Conservation (phyloP, 345 rosid genomes). For the Ceriops decandra region DNA sequence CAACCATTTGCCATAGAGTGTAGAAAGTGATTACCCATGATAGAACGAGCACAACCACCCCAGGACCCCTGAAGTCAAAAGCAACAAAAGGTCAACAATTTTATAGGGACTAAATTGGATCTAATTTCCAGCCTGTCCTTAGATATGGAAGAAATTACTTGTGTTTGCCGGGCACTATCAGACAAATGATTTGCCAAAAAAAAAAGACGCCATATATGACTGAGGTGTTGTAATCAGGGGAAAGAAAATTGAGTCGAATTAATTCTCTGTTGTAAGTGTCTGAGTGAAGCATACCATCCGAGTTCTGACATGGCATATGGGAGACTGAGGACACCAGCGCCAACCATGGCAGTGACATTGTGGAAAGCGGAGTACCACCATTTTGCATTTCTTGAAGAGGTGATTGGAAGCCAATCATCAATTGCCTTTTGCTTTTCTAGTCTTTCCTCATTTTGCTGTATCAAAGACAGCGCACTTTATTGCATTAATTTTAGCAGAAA, state of each 20-base stretch:
- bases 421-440: conserved; percentile 24
- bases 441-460: conserved; percentile 11
- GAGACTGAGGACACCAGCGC: conserved; percentile 35
- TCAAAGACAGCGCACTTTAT: neutral
- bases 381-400: conserved; percentile 33
- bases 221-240: too few species aligned
- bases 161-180: too few species aligned
- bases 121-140: too few species aligned
- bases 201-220: too few species aligned
- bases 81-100: neutral
- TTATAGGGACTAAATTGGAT: too few species aligned
- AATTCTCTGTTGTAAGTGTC: too few species aligned
- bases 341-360: conserved; percentile 38
- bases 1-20: conserved; percentile 37
- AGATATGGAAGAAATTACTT: too few species aligned
- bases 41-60: conserved; percentile 21
- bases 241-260: neutral
- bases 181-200: too few species aligned
- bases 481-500: conserved; percentile 1
- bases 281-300: conserved; percentile 21
- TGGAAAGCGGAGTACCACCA: conserved; percentile 40
- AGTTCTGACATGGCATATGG: conserved; percentile 34
- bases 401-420: conserved; percentile 32
- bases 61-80: conserved; percentile 28
- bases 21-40: conserved; percentile 31